phyloP scores from a whole-genome alignment of 352 stramenopile species.

The Phytophthora pluvialis region DNA sequence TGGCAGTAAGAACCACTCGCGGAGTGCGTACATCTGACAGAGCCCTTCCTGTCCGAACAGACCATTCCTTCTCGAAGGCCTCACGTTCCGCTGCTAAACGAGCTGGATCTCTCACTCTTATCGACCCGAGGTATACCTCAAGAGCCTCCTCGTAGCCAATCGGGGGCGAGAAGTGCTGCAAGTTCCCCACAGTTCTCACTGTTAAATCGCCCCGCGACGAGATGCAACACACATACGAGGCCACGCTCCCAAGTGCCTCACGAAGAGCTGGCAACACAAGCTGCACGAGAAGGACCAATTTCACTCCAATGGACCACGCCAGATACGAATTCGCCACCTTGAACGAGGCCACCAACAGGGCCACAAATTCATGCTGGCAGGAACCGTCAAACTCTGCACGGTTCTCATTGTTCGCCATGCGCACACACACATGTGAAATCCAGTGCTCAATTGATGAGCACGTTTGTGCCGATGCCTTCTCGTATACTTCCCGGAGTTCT shows the following conservation, averaged over 20 bases:
- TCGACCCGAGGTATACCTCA: constrained; percentile 19
- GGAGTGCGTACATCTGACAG: constrained; percentile 17
- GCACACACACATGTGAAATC: constrained; percentile 38
- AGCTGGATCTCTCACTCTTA: constrained; percentile 16
- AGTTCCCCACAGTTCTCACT: neutral
- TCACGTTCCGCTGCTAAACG: constrained; percentile 15
- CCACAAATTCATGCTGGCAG: constrained; percentile 35
- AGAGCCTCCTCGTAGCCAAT: constrained; percentile 27
- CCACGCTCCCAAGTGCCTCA: constrained; percentile 1
- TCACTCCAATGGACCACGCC: constrained; percentile 30
- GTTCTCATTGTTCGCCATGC: neutral
- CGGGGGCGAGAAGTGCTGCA: constrained; percentile 7
- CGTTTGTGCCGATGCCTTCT: constrained; percentile 27
- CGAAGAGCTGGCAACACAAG: constrained; percentile 23
- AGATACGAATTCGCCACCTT: constrained; percentile 26
- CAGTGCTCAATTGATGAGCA: constrained; percentile 36
- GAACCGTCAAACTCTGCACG: constrained; percentile 20
- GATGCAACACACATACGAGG: constrained; percentile 12
- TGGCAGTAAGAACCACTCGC: constrained; percentile 15
- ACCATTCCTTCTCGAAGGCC: constrained; percentile 46
- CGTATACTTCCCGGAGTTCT: constrained; percentile 26
- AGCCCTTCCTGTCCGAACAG: constrained; percentile 17
- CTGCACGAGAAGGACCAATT: constrained; percentile 32
- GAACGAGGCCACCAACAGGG: constrained; percentile 23
- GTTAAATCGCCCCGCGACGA: constrained; percentile 2